Evolutionary conservation across 2,329 filamentous ascomycete species (phyloP), one percentile per base, ranked within the genome.

Genomic region (Aureobasidium sp.): DNA sequence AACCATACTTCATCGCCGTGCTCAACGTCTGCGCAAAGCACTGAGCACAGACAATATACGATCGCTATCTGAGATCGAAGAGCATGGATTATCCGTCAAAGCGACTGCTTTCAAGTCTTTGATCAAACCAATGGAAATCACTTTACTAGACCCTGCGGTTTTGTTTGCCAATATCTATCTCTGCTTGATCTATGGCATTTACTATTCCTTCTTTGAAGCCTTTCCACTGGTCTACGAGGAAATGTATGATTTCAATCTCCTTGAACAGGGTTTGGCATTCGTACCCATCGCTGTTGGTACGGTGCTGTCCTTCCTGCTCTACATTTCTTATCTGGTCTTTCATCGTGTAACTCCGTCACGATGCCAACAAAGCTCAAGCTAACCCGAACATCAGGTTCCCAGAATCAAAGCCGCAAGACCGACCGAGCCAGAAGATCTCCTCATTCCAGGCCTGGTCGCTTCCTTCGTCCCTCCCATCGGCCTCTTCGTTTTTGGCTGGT

Each of bases 11-110:
- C 73, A 81, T 41, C 78, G 76, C 22, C 80, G 83, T 8, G 81
- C 83, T 2, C 64, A 70, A 44, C 78, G 83, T n/a, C 73, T 86
- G 4, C 76, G 84, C 56, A 66, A 3, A 66, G 68, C 17, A 78
- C 85, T 65, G 75, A 77, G 14, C 30, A 14, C 30, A 34, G 30
- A 34, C 30, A 34, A 34, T 3, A 34, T 34, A 12, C 66, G 77
- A 79, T 0, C 79, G 85, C 62, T 78, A 76, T 51, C 83, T 87
- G 64, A 80, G 86, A 56, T 78, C 83, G 61, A 78, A 81, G 65
- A 71, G 68, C n/a, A 72, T 2, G 11, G 75, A 58, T 70, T 81
- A 60, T 76, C 70, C 41, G 65, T 75, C 3, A 64, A 65, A 4
- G 67, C 71, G 12, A 67, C 83, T 22, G 65, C 78, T 19, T 54